Conservation (phyloP, 345 rosid genomes). For the Geranium brycei region DNA sequence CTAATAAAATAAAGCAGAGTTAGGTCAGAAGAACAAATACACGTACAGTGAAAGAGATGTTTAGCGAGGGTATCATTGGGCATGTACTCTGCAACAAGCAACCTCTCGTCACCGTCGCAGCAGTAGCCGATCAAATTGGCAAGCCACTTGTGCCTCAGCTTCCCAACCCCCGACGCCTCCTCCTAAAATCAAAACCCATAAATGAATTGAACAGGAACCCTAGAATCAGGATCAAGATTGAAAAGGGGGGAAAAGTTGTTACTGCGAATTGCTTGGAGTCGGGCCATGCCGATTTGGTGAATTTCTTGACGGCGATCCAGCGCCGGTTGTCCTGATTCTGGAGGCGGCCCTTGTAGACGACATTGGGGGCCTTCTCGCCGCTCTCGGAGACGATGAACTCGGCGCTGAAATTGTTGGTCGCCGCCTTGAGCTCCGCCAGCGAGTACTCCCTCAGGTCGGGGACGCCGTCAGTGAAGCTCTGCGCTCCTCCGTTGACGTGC, state of each 20-base stretch:
- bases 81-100: conserved; percentile 97
- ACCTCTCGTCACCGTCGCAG: conserved; percentile 91
- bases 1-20: neutral
- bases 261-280: conserved; percentile 83
- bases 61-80: conserved; percentile 93
- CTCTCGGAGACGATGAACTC: conserved; percentile 62
- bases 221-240: neutral
- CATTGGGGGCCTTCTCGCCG: conserved; percentile 69
- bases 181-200: conserved; percentile 31
- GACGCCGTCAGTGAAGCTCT: conserved; percentile 12
- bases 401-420: conserved; percentile 68
- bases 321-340: conserved; percentile 28
- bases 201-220: neutral
- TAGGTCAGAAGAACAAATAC: conserved; percentile 1
- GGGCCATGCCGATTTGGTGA: conserved; percentile 73
- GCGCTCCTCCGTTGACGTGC: conserved; percentile 23
- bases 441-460: conserved; percentile 58
- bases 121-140: conserved; percentile 96
- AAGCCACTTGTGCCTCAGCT: conserved; percentile 63
- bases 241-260: conserved; percentile 7
- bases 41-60: conserved; percentile 86
- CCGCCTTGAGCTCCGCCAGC: conserved; percentile 55
- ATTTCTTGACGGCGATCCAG: conserved; percentile 72
- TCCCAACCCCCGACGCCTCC: conserved; percentile 88
- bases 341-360: conserved; percentile 66